Evolutionary conservation across 768 basidiomycete species (phyloP), one percentile per base, ranked within the genome.

Genomic region (Auricularia auricula-judae): DNA sequence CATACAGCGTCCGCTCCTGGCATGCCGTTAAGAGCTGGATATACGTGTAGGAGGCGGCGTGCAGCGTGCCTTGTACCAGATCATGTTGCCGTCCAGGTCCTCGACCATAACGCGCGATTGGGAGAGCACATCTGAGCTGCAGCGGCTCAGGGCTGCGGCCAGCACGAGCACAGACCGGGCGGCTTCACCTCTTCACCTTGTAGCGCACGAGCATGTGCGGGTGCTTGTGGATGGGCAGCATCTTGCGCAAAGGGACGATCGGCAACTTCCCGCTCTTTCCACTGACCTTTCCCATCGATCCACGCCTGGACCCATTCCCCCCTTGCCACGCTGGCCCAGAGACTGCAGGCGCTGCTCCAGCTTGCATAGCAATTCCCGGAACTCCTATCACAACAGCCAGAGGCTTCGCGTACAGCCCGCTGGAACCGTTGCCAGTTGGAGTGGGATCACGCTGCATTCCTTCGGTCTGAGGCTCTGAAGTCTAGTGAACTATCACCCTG

Each of bases 1-100:
- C 88, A 47, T 80, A 78, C 54, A 91, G 79, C 71, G 82, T 85
- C 65, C 89, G 79, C 79, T 91, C 88, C 89, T 91, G 76, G 68
- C 67, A 65, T 4, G 16, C 21, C 2, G 23, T 5, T 54, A 42
- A 51, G 54, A 29, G 29, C 56, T 29, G 56, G 11, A 3, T 18
- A 10, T 10, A 34, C 14, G 33, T 29, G 29, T 2, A 0, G 29
- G 2, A 29, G 2, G 29, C 2, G 2, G 29, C 29, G 34, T 23
- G 23, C 34, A 14, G 18, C 56, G 56, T 29, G 33, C 56, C 34
- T 59, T 59, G 56, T 33, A 59, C 56, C 56, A 59, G 3, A 34
- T 34, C 34, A 23, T 59, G 3, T 59, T 59, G 16, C 56, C 56
- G 18, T 29, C 34, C 8, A 8, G 16, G 18, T 59, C 56, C 29